Evolutionary conservation across 768 basidiomycete species (phyloP), one percentile per base, ranked within the genome.

Genomic region (Auricularia cornea): DNA sequence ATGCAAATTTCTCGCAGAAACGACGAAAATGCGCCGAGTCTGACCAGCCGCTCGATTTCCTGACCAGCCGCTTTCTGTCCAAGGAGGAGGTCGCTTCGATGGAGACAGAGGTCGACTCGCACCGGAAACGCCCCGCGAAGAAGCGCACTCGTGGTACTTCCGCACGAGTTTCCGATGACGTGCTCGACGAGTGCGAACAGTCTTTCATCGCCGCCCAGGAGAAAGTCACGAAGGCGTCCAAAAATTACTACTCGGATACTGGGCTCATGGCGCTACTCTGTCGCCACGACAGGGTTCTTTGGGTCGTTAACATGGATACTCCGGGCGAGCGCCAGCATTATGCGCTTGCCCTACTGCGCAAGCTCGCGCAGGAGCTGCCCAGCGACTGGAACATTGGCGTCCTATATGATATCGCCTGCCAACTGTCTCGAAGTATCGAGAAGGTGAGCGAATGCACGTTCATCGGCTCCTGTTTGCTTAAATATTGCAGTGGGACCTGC

Each of bases 281-380:
- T 26, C 40, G 57, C n/a, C 68, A 69, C 38, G 68, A 69, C 61
- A 6, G 29, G 14, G 66, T 67, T 0, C 62, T 79, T 0, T 75
- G 75, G 30, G 64, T 78, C 3, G 73, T 74, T 20, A 78, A 81
- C 59, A 78, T 81, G 18, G 72, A 75, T 63, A 70, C 75, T 1
- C 70, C 76, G 16, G 74, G 78, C 3, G 73, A 79, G 61, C 67
- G 77, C 63, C 75, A 79, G 60, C 72, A 77, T n/a, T 79, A 74
- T 64, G 69, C 71, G 28, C 66, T 79, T 3, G 68, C 77, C 1
- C 67, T 79, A 0, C 64, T 80, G 5, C 63, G 73, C 33, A 65
- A 73, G 30, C 62, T 78, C 2, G 72, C 70, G 57, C 60, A 61
- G 0, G 59, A 72, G 0, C 59, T 80, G 1, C 80, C 78, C 0